Conservation (phyloP, 164 flowering plant genomes). For the Pachysandra terminalis region DNA sequence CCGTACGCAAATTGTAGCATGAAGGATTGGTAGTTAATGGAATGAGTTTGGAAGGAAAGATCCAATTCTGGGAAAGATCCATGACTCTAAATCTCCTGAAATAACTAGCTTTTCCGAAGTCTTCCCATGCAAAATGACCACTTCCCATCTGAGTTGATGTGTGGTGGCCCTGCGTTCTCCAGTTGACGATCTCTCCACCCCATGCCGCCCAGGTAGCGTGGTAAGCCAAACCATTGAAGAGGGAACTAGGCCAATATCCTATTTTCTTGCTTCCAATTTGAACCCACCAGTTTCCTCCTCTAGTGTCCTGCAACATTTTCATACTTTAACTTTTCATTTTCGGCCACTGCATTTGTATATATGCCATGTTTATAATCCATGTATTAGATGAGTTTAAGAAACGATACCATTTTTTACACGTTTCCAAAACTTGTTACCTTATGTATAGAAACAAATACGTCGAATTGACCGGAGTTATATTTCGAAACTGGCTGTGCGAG, state of each 20-base stretch:
- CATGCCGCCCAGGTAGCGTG: neutral
- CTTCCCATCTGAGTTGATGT: constrained; percentile 23
- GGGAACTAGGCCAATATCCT: constrained; percentile 16
- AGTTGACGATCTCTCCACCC: constrained; percentile 18
- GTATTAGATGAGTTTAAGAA: too few species aligned
- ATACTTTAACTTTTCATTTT: too few species aligned
- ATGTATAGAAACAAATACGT: neutral
- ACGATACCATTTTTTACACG: too few species aligned
- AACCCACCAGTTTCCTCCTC: constrained; percentile 19
- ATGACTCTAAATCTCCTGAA: neutral
- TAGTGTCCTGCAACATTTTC: neutral
- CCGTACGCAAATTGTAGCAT: constrained; percentile 10
- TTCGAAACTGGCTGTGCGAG: neutral
- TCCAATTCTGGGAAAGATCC: neutral
- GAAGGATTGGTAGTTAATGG: neutral
- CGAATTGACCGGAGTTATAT: neutral
- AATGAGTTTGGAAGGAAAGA: neutral
- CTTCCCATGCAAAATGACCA: constrained; percentile 19
- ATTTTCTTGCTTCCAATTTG: neutral
- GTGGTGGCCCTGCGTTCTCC: neutral
- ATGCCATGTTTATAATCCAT: too few species aligned
- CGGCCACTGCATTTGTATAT: too few species aligned
- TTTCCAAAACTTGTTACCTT: too few species aligned
- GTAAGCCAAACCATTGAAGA: constrained; percentile 1
- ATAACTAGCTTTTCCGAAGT: constrained; percentile 1